These are phyloP conservation scores for Dactylellina leptospora DNA, from an alignment of 2,329 filamentous ascomycete genomes.

Conservation along the genomic window DNA sequence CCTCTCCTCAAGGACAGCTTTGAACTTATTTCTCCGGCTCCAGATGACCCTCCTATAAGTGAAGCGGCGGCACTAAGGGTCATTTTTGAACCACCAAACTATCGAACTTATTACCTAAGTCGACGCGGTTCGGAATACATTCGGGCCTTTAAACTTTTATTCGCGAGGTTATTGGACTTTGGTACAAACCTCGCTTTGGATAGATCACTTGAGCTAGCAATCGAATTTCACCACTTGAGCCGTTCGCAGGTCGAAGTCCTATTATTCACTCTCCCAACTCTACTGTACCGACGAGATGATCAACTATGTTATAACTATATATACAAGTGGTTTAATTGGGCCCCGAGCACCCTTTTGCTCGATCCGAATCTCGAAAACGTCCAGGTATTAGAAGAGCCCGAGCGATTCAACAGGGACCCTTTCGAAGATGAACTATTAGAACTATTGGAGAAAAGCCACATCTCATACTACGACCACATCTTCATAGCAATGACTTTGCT, in stretches of 20 bases:
- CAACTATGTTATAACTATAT: slow-evolving; percentile 17
- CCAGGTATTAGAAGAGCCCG: background rate
- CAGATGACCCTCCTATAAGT: too few species aligned
- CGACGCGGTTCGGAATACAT: too few species aligned
- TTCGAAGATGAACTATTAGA: background rate
- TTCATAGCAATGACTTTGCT: background rate
- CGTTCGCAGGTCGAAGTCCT: background rate
- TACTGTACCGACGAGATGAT: slow-evolving; percentile 5
- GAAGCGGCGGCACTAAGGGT: too few species aligned
- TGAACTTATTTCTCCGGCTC: too few species aligned
- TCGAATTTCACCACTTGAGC: background rate
- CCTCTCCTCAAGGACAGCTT: too few species aligned
- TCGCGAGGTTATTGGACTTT: too few species aligned
- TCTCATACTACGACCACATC: background rate
- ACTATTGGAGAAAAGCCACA: background rate
- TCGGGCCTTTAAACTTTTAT: too few species aligned
- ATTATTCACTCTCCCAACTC: slow-evolving; percentile 1
- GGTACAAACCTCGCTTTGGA: too few species aligned
- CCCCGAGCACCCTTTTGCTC: background rate
- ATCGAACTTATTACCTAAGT: too few species aligned
- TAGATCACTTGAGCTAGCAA: background rate
- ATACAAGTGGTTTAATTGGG: background rate
- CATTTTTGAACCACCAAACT: too few species aligned
- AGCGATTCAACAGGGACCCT: background rate
- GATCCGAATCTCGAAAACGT: background rate